Base-by-base conservation (phyloP, 2,329 filamentous ascomycete genomes). In the Colletotrichum somersetense region DNA sequence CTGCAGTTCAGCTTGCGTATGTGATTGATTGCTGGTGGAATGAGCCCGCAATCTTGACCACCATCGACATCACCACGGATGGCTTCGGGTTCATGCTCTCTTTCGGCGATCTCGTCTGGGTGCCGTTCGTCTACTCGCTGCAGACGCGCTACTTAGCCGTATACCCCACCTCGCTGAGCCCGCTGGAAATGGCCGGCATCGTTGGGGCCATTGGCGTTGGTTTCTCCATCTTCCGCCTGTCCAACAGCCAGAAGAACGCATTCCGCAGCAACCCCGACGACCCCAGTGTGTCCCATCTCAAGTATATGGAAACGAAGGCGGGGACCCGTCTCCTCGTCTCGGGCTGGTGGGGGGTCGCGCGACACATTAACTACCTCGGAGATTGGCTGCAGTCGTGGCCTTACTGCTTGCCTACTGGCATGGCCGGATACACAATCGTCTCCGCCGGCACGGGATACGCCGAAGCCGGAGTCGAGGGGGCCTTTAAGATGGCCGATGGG, bases 361-460 rank as follows among this genome's bases (percentile, higher is more conserved):
- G 96, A 53, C 96, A 98, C 83, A 96, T 98, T 87, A 98, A 98
- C 85, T 98, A 98, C 83, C 83, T 97, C 1, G 96, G 95, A 64
- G 96, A 98, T 84, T 98, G 95, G 95, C 87, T 96, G 75, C 95
- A 97, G 89, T 90, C 92, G 11, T 98, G 94, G 94, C 91, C 94
- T 0, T 98, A 96, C 83, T 94, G 91, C 75, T 86, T 98, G 55
- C 95, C 96, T 1, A 97, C 95, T 0, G 93, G 93, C 0, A 81
- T 97, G 72, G 92, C 95, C 0, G 95, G 95, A 16, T 97, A 96
- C 80, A 85, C 91, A 52, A 91, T 97, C 62, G 85, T 91, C 23
- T 85, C 88, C 3, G 85, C 86, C 1, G 88, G 87, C 23, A 83
- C 85, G 10, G 76, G 81, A n/a, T 67, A 55, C 40, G 85, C 86